Percentiles rank a stretch among this genome's conserved stretches.
Conservation (phyloP, 768 basidiomycete genomes). For the Termitomyces eurrhizus region DNA sequence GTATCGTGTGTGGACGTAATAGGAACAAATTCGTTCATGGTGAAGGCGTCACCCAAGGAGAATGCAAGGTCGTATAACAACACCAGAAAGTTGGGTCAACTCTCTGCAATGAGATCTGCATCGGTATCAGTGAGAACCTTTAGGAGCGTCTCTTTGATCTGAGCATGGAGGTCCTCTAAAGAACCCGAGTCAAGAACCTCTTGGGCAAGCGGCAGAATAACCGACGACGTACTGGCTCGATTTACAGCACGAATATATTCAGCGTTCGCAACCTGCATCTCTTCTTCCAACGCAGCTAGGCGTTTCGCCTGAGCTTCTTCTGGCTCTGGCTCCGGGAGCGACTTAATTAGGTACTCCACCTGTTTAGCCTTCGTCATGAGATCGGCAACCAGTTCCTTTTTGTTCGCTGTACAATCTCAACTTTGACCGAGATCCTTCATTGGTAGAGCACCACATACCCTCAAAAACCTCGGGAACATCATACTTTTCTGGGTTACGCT, state of each 20-base stretch:
- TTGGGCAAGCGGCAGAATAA: background rate
- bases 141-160: slow-evolving; percentile 55
- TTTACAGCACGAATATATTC: slow-evolving; percentile 73
- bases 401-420: slow-evolving; percentile 52
- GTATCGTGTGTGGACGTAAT: background rate
- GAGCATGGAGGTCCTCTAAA: slow-evolving; percentile 55
- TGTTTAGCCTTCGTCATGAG: slow-evolving; percentile 86
- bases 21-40: background rate
- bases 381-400: slow-evolving; percentile 80
- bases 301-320: slow-evolving; percentile 76
- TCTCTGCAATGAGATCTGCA: slow-evolving; percentile 15
- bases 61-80: slow-evolving; percentile 9
- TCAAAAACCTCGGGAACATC: slow-evolving; percentile 74
- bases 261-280: slow-evolving; percentile 68
- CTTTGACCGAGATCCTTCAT: background rate
- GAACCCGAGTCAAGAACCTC: background rate
- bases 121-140: slow-evolving; percentile 56
- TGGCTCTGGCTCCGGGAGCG: slow-evolving; percentile 72
- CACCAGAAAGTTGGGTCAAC: slow-evolving; percentile 19
- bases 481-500: slow-evolving; percentile 65
- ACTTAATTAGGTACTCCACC: slow-evolving; percentile 79
- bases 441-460: slow-evolving; percentile 36
- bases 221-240: slow-evolving; percentile 62
- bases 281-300: slow-evolving; percentile 61
- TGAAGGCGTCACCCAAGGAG: background rate